Evolutionary conservation across 1,139 yeast species (phyloP).

Genomic region (Geotrichum aggregatum): DNA sequence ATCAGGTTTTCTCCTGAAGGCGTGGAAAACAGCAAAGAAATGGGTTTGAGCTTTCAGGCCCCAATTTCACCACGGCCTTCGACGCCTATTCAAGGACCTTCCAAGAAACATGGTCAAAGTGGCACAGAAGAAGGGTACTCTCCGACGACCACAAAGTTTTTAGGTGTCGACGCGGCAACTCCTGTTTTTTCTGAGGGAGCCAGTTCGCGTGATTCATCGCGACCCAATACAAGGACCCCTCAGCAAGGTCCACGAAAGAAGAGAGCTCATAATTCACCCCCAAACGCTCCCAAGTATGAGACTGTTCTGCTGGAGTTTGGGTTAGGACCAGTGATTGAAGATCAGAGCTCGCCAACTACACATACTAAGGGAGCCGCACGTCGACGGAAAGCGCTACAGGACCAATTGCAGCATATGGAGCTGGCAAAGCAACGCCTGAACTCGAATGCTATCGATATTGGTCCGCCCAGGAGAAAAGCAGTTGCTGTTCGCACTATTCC

Average conservation of each 20-base stretch:
- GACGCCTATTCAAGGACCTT: not conserved
- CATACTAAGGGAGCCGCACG: constrained; percentile 9
- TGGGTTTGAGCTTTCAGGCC: constrained; percentile 1
- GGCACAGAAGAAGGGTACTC: constrained; percentile 4
- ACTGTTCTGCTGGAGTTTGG: constrained; percentile 3
- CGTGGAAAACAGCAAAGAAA: not conserved
- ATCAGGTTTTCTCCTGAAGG: not conserved
- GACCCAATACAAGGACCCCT: not conserved
- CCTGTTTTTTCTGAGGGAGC: constrained; percentile 6
- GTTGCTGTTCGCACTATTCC: not conserved
- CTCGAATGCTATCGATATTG: not conserved
- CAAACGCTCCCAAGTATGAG: constrained; percentile 2
- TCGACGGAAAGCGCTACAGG: not conserved
- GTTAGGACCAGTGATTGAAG: constrained; percentile 9
- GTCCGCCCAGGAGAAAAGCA: not conserved
- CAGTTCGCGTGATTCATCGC: not conserved
- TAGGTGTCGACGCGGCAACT: constrained; percentile 12
- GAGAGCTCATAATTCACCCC: not conserved
- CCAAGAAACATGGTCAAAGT: not conserved
- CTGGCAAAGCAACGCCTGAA: not conserved
- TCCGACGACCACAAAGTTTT: constrained; percentile 6
- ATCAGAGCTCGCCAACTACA: constrained; percentile 9
- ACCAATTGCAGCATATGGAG: not conserved
- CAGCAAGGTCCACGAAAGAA: not conserved
- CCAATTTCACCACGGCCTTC: constrained; percentile 10